phyloP scores from a whole-genome alignment of 345 rosid species.

The Acer saccharum region DNA sequence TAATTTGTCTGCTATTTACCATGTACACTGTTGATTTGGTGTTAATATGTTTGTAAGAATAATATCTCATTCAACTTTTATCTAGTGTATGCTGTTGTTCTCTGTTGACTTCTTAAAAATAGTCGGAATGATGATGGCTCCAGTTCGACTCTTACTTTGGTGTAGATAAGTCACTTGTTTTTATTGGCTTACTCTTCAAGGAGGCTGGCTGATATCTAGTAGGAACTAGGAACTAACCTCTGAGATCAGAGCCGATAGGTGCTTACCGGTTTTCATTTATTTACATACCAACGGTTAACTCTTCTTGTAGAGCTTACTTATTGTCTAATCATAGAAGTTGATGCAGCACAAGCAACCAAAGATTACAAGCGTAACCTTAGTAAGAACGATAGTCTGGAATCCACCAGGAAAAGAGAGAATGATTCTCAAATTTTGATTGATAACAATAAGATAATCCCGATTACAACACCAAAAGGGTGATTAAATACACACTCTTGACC shows the following conservation, averaged over 20 bases:
- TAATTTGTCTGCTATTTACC: not conserved
- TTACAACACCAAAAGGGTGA: no score
- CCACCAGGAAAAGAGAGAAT: no score
- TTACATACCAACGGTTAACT: not conserved
- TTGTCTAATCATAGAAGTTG: not conserved
- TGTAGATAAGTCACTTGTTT: not conserved
- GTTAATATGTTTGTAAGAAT: not conserved
- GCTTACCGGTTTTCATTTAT: constrained; percentile 5
- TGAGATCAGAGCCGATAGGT: not conserved
- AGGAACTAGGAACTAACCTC: not conserved
- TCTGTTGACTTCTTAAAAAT: not conserved
- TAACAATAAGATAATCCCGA: no score
- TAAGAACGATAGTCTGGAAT: no score
- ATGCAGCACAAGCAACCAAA: no score
- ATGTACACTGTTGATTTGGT: not conserved
- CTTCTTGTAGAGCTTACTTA: not conserved
- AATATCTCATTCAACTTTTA: not conserved
- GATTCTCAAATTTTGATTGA: no score
- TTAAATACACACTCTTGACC: no score
- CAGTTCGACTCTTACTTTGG: not conserved
- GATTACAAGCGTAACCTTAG: no score
- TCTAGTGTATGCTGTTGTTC: not conserved
- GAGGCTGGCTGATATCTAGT: not conserved
- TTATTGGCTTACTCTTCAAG: not conserved
- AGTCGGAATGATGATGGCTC: not conserved